Conservation (phyloP, 139 green algal genomes). For the Chlorella ohadii region DNA sequence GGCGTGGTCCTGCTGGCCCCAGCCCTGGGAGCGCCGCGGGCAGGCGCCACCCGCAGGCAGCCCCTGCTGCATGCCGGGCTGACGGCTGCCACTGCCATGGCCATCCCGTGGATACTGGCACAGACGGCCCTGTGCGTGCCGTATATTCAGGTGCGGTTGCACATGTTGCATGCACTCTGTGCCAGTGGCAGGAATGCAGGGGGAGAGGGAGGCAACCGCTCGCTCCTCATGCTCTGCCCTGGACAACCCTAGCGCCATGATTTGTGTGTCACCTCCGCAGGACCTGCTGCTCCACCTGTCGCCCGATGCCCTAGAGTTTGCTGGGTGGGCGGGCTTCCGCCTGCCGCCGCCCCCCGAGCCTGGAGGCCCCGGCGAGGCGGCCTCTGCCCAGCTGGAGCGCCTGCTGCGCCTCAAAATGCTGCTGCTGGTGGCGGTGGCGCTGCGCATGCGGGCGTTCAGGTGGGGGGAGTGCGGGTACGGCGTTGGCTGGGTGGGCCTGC, state of each 20-base stretch:
- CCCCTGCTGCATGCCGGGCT: conserved; percentile 1
- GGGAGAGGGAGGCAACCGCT: too few species aligned
- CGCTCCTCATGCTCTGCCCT: too few species aligned
- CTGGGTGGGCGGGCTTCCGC: conserved; percentile 30
- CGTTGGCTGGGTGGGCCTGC: background rate
- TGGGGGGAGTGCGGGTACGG: too few species aligned
- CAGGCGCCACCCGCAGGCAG: background rate
- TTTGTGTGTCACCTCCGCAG: background rate
- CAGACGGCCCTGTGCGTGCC: conserved; percentile 47
- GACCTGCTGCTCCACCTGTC: conserved; percentile 9
- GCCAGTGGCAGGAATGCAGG: too few species aligned
- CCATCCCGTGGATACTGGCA: conserved; percentile 43
- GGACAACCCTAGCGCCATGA: too few species aligned
- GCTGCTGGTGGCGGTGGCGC: conserved; percentile 45
- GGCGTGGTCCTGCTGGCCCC: conserved; percentile 34
- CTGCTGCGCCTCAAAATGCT: conserved; percentile 48
- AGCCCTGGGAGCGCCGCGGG: conserved; percentile 28
- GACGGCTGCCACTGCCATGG: background rate
- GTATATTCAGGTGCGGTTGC: conserved; percentile 4
- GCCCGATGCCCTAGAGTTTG: background rate
- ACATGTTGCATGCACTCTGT: too few species aligned
- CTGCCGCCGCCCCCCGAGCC: background rate
- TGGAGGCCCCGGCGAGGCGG: background rate
- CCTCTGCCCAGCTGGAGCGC: conserved; percentile 20
- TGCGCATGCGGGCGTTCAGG: conserved; percentile 49